phyloP scores from a whole-genome alignment of 345 rosid species.

The Salix purpurea region DNA sequence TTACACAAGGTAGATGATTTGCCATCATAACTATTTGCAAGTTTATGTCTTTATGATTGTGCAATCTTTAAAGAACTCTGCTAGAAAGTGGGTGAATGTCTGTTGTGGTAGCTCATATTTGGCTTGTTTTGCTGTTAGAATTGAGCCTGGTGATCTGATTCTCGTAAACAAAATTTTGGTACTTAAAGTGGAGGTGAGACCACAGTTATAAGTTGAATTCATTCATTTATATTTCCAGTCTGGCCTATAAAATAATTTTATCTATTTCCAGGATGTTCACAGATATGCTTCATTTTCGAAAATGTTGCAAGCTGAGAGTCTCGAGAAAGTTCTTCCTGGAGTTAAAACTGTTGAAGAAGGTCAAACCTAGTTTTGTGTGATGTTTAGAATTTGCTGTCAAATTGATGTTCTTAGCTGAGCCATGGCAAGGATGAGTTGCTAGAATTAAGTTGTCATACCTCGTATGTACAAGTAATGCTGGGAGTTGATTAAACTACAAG shows the following conservation, averaged over 20 bases:
- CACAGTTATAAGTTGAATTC: not conserved
- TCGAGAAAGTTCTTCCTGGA: constrained; percentile 62
- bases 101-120: not conserved
- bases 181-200: constrained; percentile 68
- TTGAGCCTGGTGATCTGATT: constrained; percentile 48
- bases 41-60: not conserved
- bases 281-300: constrained; percentile 54
- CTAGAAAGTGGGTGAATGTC: not conserved
- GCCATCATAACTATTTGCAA: not conserved
- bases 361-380: constrained; percentile 14
- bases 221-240: constrained; percentile 7
- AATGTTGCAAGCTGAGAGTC: constrained; percentile 60
- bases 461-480: not conserved
- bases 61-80: not conserved
- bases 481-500: not conserved
- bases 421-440: not conserved
- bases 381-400: not conserved
- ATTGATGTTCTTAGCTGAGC: not conserved
- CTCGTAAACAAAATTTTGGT: constrained; percentile 61
- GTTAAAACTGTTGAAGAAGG: constrained; percentile 63
- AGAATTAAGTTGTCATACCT: not conserved
- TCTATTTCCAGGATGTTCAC: constrained; percentile 42
- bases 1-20: constrained; percentile 30
- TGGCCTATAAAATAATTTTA: constrained; percentile 2
- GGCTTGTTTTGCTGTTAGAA: constrained; percentile 39